phyloP scores from a whole-genome alignment of 1,284 basidiomycete genomes.

The Cutaneotrichosporon cavernicola region DNA sequence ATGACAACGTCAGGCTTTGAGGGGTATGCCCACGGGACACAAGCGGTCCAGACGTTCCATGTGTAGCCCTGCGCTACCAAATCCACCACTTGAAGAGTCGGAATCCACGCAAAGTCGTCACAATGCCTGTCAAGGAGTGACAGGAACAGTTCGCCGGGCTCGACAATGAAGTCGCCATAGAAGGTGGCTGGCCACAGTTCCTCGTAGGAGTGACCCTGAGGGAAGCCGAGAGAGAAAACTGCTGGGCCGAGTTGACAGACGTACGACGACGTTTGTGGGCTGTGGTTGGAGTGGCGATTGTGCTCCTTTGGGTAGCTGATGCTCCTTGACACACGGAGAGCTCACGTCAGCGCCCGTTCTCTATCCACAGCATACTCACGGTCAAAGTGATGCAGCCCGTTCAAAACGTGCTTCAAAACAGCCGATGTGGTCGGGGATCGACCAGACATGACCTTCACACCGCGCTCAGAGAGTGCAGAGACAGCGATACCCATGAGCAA shows the following conservation, averaged over 20 bases:
- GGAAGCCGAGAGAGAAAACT: constrained; percentile 7
- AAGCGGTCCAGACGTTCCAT: constrained; percentile 15
- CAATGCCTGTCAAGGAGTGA: neutral
- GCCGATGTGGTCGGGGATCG: neutral
- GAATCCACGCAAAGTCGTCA: constrained; percentile 11
- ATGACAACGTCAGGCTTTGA: constrained; percentile 14
- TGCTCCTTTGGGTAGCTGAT: neutral
- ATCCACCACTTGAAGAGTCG: constrained; percentile 11
- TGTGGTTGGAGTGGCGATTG: neutral
- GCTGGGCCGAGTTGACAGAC: constrained; percentile 17
- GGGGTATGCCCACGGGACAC: constrained; percentile 8
- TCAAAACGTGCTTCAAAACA: constrained; percentile 8
- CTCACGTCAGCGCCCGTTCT: neutral
- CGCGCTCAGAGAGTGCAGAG: constrained; percentile 5
- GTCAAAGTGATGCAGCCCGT: constrained; percentile 9
- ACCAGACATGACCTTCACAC: neutral
- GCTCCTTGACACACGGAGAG: constrained; percentile 1
- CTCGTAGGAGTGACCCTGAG: neutral
- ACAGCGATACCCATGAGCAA: constrained; percentile 17
- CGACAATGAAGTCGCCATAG: neutral
- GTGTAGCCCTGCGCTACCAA: constrained; percentile 3
- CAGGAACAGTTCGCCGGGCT: neutral
- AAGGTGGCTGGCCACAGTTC: constrained; percentile 5
- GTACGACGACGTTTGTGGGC: neutral
- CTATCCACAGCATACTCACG: constrained; percentile 5